Conservation (phyloP, 768 basidiomycete genomes). For the Tulasnella sp. region DNA sequence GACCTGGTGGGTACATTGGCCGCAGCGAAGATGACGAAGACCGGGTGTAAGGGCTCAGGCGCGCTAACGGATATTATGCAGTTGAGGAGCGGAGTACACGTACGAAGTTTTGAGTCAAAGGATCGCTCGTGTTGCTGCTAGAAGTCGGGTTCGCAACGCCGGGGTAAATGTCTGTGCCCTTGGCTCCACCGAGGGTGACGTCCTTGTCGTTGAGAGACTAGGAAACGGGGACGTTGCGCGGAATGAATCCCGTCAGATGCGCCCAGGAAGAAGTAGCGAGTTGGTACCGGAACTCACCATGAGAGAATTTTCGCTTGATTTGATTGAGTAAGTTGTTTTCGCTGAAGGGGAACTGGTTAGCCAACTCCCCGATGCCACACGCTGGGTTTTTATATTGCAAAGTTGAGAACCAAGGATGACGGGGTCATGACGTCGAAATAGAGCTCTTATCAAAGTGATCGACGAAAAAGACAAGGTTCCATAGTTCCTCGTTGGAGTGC, state of each 20-base stretch:
- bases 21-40: background rate
- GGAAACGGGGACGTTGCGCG: background rate
- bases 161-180: slow-evolving; percentile 16
- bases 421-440: background rate
- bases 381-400: background rate
- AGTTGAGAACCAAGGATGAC: background rate
- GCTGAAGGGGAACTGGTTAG: background rate
- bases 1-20: slow-evolving; percentile 37
- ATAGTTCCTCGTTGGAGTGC: background rate
- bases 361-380: background rate
- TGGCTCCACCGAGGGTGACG: slow-evolving; percentile 9
- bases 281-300: background rate
- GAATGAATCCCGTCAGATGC: background rate
- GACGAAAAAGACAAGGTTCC: background rate
- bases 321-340: background rate
- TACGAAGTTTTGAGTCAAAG: slow-evolving; percentile 21
- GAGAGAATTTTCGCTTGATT: background rate
- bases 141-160: slow-evolving; percentile 12
- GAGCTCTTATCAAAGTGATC: background rate
- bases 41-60: background rate
- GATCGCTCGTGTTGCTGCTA: slow-evolving; percentile 22
- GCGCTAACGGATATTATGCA: background rate
- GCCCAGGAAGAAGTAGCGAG: background rate
- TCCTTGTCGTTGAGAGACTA: slow-evolving; percentile 23
- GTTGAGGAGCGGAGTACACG: background rate